Evolutionary conservation across 805 yeast genomes (phyloP).

Genomic region (Candida sithepensis): DNA sequence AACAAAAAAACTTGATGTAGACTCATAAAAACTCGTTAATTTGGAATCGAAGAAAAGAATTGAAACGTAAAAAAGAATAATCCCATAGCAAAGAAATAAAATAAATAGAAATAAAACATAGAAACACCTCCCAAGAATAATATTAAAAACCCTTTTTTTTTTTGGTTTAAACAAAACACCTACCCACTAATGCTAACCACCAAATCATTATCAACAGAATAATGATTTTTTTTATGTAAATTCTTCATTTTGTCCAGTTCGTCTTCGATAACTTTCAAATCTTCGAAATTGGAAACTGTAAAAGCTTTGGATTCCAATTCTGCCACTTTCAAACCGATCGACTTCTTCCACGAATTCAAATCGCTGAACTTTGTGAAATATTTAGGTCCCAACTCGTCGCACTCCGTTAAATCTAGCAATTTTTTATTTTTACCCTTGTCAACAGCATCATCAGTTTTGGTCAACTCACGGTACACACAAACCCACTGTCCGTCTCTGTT

Average conservation of each 20-base stretch:
- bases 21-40: too few species aligned
- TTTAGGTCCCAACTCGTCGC: slow-evolving; percentile 21
- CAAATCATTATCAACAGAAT: slow-evolving; percentile 4
- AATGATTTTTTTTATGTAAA: slow-evolving; percentile 5
- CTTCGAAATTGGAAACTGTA: slow-evolving; percentile 12
- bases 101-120: too few species aligned
- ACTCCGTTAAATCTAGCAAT: slow-evolving; percentile 3
- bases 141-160: neutral
- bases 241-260: slow-evolving; percentile 13
- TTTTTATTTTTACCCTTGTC: neutral
- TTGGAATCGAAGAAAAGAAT: too few species aligned
- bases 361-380: slow-evolving; percentile 24
- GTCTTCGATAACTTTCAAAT: slow-evolving; percentile 15
- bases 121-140: neutral
- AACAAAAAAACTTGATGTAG: too few species aligned
- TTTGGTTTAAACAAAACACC: too few species aligned
- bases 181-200: slow-evolving; percentile 13
- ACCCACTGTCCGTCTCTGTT: slow-evolving; percentile 30
- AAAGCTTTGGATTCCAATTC: slow-evolving; percentile 18
- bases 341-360: slow-evolving; percentile 23
- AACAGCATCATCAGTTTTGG: too few species aligned
- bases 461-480: slow-evolving; percentile 18
- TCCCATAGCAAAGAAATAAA: too few species aligned
- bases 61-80: too few species aligned
- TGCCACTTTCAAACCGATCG: slow-evolving; percentile 9